Evolutionary conservation across 148 eudicot species (phyloP).

Genomic region (Chenopodium formosanum): DNA sequence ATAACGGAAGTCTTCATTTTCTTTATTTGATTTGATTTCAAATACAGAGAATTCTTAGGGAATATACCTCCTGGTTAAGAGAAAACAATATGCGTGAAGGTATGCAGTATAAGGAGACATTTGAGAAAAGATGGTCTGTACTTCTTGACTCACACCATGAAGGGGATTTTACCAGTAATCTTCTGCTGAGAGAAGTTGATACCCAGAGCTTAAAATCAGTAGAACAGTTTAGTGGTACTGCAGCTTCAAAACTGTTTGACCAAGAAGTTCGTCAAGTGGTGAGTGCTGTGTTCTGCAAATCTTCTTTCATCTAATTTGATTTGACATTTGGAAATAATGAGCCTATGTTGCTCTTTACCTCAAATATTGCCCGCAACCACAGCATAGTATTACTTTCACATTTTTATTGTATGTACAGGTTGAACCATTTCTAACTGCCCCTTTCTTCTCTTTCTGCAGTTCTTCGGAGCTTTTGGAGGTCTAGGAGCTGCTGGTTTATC

Average conservation of each 20-base stretch:
- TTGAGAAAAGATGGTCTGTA: constrained; percentile 77
- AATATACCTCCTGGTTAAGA: constrained; percentile 68
- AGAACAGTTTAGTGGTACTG: constrained; percentile 59
- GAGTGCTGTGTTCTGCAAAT: constrained; percentile 23
- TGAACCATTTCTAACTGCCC: background rate
- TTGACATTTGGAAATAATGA: background rate
- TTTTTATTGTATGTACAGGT: background rate
- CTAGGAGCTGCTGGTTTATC: constrained; percentile 93
- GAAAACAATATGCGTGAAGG: constrained; percentile 61
- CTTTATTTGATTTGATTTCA: background rate
- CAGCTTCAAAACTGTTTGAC: constrained; percentile 79
- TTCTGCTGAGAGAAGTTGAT: constrained; percentile 43
- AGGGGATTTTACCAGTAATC: constrained; percentile 31
- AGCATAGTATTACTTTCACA: no score
- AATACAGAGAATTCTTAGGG: constrained; percentile 59
- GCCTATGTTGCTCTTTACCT: background rate
- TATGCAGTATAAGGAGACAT: constrained; percentile 49
- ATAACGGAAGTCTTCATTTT: background rate
- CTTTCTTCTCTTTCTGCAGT: constrained; percentile 38
- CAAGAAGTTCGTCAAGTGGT: constrained; percentile 95
- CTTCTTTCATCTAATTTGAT: background rate
- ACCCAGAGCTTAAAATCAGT: constrained; percentile 49
- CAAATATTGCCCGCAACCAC: background rate
- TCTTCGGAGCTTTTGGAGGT: constrained; percentile 92
- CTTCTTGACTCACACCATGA: constrained; percentile 35